Evolutionary conservation across 768 basidiomycete species (phyloP).

Genomic region (Dentipellis fragilis): DNA sequence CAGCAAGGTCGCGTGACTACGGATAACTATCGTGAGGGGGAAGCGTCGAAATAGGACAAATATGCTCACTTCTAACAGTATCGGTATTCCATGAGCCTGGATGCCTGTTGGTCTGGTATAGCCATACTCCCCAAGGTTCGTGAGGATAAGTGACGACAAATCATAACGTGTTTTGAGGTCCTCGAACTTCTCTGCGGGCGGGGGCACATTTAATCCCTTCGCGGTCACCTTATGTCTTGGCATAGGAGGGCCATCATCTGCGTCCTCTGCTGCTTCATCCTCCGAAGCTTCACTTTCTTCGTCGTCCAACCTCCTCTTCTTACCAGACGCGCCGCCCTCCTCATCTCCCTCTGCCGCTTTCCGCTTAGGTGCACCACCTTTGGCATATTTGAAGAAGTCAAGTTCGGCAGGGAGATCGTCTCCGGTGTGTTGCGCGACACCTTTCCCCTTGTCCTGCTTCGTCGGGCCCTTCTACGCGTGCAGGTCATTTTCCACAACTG

Average conservation of each 20-base stretch:
- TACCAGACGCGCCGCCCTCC: slow-evolving; percentile 3
- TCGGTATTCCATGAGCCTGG: slow-evolving; percentile 72
- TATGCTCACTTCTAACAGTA: slow-evolving; percentile 58
- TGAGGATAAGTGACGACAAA: slow-evolving; percentile 47
- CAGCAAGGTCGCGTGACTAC: slow-evolving; percentile 78
- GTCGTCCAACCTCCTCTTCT: slow-evolving; percentile 4
- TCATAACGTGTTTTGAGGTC: slow-evolving; percentile 48
- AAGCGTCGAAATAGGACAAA: background rate
- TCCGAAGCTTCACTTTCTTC: slow-evolving; percentile 22
- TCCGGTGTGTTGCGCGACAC: slow-evolving; percentile 19
- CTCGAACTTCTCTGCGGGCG: slow-evolving; percentile 46
- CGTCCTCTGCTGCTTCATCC: slow-evolving; percentile 16
- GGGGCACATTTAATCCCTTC: slow-evolving; percentile 66
- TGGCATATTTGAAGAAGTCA: slow-evolving; percentile 88
- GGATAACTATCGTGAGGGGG: background rate
- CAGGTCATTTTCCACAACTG: background rate
- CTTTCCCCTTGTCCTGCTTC: slow-evolving; percentile 16
- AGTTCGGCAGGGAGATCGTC: slow-evolving; percentile 63
- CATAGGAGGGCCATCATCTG: slow-evolving; percentile 16
- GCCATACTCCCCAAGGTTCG: slow-evolving; percentile 52
- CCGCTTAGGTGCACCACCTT: slow-evolving; percentile 43
- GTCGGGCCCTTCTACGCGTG: slow-evolving; percentile 18
- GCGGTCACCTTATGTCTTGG: slow-evolving; percentile 56
- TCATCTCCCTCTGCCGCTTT: slow-evolving; percentile 23
- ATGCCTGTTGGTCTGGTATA: slow-evolving; percentile 70